A percentile compares a stretch with the other conserved stretches of the same genome.
These are phyloP conservation scores for Pichia deserticola DNA, from an alignment of 805 yeast genomes.

Conservation along the genomic window DNA sequence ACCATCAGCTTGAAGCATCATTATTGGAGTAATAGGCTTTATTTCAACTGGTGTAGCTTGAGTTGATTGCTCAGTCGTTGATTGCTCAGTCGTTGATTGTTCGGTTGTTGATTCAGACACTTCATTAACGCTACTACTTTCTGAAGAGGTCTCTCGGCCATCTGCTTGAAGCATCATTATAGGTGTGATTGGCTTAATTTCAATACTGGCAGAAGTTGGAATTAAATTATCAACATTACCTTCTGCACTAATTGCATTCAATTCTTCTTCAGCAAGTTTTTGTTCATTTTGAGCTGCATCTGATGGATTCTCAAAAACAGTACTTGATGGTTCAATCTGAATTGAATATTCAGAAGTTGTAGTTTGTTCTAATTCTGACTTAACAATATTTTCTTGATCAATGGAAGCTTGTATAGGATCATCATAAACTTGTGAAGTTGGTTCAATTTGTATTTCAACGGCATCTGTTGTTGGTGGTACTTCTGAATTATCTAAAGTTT, in stretches of 20 bases:
- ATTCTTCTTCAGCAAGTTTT: neutral
- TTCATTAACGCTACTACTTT: too few species aligned
- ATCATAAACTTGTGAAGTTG: neutral
- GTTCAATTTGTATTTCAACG: neutral
- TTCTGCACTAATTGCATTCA: neutral
- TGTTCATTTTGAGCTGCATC: neutral
- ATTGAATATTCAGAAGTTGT: neutral
- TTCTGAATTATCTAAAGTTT: neutral
- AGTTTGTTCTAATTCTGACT: neutral
- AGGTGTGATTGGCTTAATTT: neutral
- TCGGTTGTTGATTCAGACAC: neutral
- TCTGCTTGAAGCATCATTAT: neutral
- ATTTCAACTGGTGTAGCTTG: neutral
- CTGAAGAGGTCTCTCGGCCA: neutral
- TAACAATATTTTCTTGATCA: neutral
- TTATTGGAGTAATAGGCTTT: neutral
- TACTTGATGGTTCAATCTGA: constrained; percentile 7
- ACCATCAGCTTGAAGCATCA: too few species aligned
- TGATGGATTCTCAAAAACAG: neutral
- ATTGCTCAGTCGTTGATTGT: neutral
- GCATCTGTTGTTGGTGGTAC: neutral
- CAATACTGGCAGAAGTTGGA: neutral
- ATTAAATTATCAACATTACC: too few species aligned
- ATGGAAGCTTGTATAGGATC: neutral
- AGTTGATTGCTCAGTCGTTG: too few species aligned